These are phyloP conservation scores for Gossypium raimondii DNA, from an alignment of 345 rosid genomes.

Conservation along the genomic window DNA sequence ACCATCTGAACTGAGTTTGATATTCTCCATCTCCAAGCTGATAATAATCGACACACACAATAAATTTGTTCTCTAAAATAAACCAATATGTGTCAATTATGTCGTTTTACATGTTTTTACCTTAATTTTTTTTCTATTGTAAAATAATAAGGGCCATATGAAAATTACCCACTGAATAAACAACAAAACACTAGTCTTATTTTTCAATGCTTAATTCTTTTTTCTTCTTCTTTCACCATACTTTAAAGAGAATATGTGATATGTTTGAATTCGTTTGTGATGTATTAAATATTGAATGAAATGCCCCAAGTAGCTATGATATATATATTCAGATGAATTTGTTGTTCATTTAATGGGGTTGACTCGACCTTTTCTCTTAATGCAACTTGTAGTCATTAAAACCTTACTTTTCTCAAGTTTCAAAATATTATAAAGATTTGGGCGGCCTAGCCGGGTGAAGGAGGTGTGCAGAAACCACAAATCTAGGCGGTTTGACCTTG, in stretches of 20 bases:
- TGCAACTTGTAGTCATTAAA: background rate
- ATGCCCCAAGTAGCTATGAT: background rate
- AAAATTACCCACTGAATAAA: background rate
- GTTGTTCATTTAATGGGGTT: background rate
- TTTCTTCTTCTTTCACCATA: too few species aligned
- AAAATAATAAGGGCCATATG: slow-evolving; percentile 2
- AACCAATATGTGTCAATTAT: background rate
- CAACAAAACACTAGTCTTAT: too few species aligned
- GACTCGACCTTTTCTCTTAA: background rate
- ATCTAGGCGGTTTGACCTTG: background rate
- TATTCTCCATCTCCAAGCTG: background rate
- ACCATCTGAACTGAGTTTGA: background rate
- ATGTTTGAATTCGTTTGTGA: background rate
- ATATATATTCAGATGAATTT: background rate
- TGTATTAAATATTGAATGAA: background rate
- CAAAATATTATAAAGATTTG: background rate
- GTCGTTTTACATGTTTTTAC: background rate
- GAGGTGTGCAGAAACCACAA: background rate
- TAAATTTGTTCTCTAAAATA: background rate
- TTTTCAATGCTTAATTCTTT: too few species aligned
- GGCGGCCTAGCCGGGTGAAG: background rate
- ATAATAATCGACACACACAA: background rate
- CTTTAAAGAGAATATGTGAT: too few species aligned
- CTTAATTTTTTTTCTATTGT: background rate
- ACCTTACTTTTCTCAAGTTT: background rate